Base-by-base conservation (phyloP, 148 eudicot species). In the Oxyria digyna region DNA sequence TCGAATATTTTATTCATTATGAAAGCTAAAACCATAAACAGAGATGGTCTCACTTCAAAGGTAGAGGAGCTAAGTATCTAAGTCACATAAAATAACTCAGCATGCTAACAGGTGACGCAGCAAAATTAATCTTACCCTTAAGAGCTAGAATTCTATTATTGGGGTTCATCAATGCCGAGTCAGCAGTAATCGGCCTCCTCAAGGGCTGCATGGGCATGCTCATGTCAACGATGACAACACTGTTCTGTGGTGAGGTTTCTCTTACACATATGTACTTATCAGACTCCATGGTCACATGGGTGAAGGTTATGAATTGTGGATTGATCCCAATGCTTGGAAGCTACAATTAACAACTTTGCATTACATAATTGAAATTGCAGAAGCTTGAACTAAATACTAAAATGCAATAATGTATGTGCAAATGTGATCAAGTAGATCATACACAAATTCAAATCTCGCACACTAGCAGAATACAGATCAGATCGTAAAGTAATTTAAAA, bases 271-370 rank as follows among this genome's bases (percentile, higher is more conserved):
- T 88, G 69, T 83, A 94, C 86, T 88, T 94, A 64, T 94, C 99
- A 3, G 99, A 94, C 85, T 94, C 99, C 99, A 94, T 94, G 3
- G 97, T 94, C 38, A 94, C 99, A 80, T 94, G 91, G 14, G 96
- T 94, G 42, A 94, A 94, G 7, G 99, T 91, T 29, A 94, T 91
- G 74, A 94, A 94, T 76, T 94, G 99, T 15, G 82, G 85, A 77
- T 84, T 94, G 74, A 94, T 87, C 79, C 99, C 99, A 50, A 95
- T 69, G 84, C 91, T 95, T 26, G 93, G 84, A 79, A 91, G 70
- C 97, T 88, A 92, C 74, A 77, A 75, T 49, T 14, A 62, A 37
- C 17, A 29, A 48, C 40, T 43, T 26, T 24, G 3, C 33, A 42
- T 10, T 46, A 35, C 45, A 40, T 7, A 54, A 31, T 27, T 11